These are phyloP conservation scores for Butyriboletus loyo DNA, from an alignment of 768 basidiomycete species.

Conservation along the genomic window DNA sequence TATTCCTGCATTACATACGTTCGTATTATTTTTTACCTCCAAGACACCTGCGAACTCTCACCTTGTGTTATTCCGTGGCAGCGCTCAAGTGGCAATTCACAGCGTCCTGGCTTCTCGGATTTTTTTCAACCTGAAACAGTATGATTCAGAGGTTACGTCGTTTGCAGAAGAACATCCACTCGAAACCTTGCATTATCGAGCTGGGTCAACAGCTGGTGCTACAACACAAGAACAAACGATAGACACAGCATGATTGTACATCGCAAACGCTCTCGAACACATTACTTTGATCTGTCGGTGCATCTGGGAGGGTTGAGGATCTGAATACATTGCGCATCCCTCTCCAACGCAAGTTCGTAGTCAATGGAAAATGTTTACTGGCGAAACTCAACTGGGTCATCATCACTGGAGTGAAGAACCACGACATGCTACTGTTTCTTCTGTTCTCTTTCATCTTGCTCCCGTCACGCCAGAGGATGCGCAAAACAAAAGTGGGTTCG, in stretches of 20 bases:
- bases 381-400: too few relatives aligned
- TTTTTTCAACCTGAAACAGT: conserved; percentile 24
- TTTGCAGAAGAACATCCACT: neutral
- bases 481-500: too few relatives aligned
- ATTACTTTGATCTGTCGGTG: neutral
- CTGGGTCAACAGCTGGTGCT: neutral
- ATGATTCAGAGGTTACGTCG: neutral
- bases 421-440: too few relatives aligned
- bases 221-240: neutral
- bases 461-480: too few relatives aligned
- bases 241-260: neutral
- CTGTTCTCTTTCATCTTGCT: too few relatives aligned
- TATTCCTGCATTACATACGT: conserved; percentile 20
- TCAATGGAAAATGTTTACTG: neutral
- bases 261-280: neutral
- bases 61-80: neutral
- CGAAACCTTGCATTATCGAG: neutral
- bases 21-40: conserved; percentile 1
- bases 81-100: conserved; percentile 28
- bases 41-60: neutral
- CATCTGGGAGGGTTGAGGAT: too few relatives aligned
- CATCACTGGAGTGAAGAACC: too few relatives aligned
- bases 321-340: too few relatives aligned
- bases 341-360: neutral
- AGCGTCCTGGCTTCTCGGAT: conserved; percentile 26